Conservation (phyloP, 1,284 basidiomycete genomes). For the Laetiporus sulphureus region DNA sequence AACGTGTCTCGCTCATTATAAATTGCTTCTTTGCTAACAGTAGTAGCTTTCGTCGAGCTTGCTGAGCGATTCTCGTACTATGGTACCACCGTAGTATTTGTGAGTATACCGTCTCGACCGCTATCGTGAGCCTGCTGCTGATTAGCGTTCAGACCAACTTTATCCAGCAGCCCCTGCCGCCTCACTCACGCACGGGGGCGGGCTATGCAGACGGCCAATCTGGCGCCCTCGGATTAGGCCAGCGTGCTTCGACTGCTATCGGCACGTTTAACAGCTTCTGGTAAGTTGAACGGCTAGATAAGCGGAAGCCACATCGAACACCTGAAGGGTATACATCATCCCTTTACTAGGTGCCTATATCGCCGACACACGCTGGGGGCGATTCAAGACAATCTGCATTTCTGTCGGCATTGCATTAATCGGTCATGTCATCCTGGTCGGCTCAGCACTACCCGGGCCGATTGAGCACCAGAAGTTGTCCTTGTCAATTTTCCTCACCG, state of each 20-base stretch:
- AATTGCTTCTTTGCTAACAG: constrained; percentile 27
- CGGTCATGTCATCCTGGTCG: constrained; percentile 71
- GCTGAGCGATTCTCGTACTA: constrained; percentile 73
- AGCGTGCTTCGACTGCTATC: constrained; percentile 63
- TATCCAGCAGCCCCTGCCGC: constrained; percentile 64
- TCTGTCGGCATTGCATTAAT: constrained; percentile 50
- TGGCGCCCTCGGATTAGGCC: constrained; percentile 66
- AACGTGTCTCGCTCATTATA: not conserved
- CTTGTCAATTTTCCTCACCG: constrained; percentile 57
- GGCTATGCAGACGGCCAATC: constrained; percentile 46
- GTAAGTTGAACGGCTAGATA: constrained; percentile 29
- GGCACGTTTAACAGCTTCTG: constrained; percentile 61
- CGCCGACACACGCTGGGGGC: constrained; percentile 70
- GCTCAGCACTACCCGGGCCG: constrained; percentile 66
- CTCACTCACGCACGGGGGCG: constrained; percentile 63
- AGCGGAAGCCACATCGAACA: too few species aligned
- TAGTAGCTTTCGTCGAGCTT: constrained; percentile 65
- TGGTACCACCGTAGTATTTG: constrained; percentile 63
- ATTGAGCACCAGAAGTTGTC: constrained; percentile 53
- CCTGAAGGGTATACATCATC: constrained; percentile 44
- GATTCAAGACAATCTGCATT: constrained; percentile 67
- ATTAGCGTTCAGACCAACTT: constrained; percentile 51
- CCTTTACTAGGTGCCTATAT: constrained; percentile 66
- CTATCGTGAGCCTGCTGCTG: constrained; percentile 8
- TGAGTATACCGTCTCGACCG: constrained; percentile 30